Evolutionary conservation across 345 rosid species (phyloP).

Genomic region (Eucalyptus pauciflora): DNA sequence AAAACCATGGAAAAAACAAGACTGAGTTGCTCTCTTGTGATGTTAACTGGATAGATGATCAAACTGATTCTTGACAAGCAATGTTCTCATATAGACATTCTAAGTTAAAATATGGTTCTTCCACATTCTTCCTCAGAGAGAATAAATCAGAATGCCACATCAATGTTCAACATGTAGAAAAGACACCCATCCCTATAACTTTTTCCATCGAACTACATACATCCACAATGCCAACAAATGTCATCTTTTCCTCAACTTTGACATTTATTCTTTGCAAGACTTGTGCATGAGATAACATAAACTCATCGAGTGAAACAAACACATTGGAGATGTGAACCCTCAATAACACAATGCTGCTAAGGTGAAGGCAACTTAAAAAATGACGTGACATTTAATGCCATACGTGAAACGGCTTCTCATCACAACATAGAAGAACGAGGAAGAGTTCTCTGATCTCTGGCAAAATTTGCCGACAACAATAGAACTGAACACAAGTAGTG

Average conservation of each 20-base stretch:
- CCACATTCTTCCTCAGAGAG: not conserved
- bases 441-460: not conserved
- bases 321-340: not conserved
- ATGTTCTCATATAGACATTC: not conserved
- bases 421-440: not conserved
- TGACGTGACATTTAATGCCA: not conserved
- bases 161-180: not conserved
- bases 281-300: not conserved
- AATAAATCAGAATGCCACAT: not conserved
- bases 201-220: not conserved
- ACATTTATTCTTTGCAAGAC: not conserved
- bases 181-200: not conserved
- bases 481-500: not conserved
- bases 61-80: not conserved
- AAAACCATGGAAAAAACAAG: not conserved
- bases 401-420: not conserved
- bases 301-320: not conserved
- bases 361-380: not conserved
- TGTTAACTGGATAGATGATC: not conserved
- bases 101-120: not conserved
- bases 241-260: not conserved
- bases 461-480: not conserved
- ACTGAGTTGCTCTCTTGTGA: not conserved
- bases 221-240: not conserved
- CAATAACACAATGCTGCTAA: not conserved